A percentile compares a stretch with the other conserved stretches of the same genome.
Evolutionary conservation across 2,329 filamentous ascomycete species (phyloP).

Genomic region (Penicillium sp.): DNA sequence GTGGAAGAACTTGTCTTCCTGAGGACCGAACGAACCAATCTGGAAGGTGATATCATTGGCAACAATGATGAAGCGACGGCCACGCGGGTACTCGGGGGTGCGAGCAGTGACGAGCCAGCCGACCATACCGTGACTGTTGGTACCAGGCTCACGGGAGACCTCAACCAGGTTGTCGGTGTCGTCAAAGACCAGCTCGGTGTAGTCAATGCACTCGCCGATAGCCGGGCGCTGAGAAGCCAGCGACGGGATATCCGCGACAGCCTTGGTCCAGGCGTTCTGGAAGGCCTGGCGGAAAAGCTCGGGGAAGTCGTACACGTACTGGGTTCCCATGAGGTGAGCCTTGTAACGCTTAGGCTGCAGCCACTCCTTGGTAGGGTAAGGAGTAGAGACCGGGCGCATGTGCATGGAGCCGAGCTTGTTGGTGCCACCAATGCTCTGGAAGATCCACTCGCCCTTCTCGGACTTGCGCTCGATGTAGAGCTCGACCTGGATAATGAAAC

Average conservation of each 20-base stretch:
- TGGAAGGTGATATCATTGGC: conserved; percentile 99
- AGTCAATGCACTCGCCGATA: conserved; percentile 85
- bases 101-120: conserved; percentile 93
- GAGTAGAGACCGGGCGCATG: conserved; percentile 79
- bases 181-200: conserved; percentile 89
- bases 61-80: conserved; percentile 88
- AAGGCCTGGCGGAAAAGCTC: conserved; percentile 98
- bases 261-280: conserved; percentile 85
- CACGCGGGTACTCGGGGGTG: conserved; percentile 90
- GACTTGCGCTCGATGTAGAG: conserved; percentile 97
- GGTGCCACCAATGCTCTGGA: conserved; percentile 94
- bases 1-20: conserved; percentile 97
- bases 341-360: conserved; percentile 99
- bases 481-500: conserved; percentile 95
- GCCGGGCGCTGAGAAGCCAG: conserved; percentile 76
- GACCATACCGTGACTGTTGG: conserved; percentile 96
- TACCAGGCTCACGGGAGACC: conserved; percentile 89
- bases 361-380: conserved; percentile 97
- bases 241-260: conserved; percentile 65
- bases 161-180: conserved; percentile 88
- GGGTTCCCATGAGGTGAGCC: conserved; percentile 97
- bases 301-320: conserved; percentile 99
- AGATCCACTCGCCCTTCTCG: conserved; percentile 96
- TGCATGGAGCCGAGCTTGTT: conserved; percentile 96
- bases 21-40: conserved; percentile 94